Percentiles rank a stretch among this genome's conserved stretches.
Evolutionary conservation across 2,329 filamentous ascomycete species (phyloP).

Genomic region (Pseudocercospora pini-densiflorae): DNA sequence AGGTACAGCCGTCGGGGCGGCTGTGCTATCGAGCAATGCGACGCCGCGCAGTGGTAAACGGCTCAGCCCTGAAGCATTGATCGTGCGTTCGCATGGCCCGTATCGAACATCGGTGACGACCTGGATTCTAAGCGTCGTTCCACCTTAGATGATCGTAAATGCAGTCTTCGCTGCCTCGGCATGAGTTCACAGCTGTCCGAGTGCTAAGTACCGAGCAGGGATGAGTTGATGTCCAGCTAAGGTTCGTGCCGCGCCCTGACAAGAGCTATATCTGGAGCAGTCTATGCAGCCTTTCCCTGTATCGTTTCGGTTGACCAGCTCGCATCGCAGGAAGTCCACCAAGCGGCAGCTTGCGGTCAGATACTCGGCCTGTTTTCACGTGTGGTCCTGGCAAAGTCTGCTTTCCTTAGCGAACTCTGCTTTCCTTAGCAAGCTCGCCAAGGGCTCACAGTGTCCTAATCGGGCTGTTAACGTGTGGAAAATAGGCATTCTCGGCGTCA

Average conservation of each 20-base stretch:
- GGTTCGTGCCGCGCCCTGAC: slow-evolving; percentile 6
- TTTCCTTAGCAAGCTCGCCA: slow-evolving; percentile 3
- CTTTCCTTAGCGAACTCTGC: slow-evolving; percentile 1
- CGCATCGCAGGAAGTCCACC: not conserved
- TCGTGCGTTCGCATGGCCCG: not conserved
- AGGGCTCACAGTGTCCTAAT: not conserved
- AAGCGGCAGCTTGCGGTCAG: not conserved
- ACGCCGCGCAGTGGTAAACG: not conserved
- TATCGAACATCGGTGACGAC: not conserved
- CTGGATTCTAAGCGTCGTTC: not conserved
- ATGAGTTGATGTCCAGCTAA: slow-evolving; percentile 5
- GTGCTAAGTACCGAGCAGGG: not conserved
- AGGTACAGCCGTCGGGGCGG: not conserved
- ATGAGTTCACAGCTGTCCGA: not conserved
- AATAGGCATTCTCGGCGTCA: not conserved
- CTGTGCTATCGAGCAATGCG: not conserved
- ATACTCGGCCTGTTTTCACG: not conserved
- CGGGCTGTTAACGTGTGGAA: not conserved
- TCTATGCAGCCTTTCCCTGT: not conserved
- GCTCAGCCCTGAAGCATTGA: not conserved
- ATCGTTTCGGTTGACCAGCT: not conserved
- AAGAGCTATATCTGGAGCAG: slow-evolving; percentile 9
- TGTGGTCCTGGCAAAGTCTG: slow-evolving; percentile 3
- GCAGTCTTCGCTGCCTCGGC: not conserved
- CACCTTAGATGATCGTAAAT: not conserved